Conservation (phyloP, 1,284 basidiomycete genomes). For the Chalciporus sp. region DNA sequence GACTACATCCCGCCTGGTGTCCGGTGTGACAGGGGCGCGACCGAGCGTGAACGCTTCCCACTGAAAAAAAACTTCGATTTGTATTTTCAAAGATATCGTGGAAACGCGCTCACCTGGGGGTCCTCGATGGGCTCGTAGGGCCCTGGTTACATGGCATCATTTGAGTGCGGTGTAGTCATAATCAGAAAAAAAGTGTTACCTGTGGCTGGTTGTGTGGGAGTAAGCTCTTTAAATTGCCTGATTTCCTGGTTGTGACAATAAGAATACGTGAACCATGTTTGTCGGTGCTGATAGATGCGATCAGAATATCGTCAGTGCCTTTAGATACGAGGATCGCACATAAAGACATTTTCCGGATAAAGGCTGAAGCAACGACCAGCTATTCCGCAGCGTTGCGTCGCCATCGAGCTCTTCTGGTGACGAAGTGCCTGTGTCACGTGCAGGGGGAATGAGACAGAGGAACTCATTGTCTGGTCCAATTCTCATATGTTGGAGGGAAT, state of each 20-base stretch:
- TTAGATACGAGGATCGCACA: conserved; percentile 50
- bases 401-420: conserved; percentile 54
- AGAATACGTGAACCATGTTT: conserved; percentile 95
- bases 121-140: conserved; percentile 80
- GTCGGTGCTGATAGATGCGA: conserved; percentile 58
- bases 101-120: conserved; percentile 58
- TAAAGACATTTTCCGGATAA: conserved; percentile 78
- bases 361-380: conserved; percentile 79
- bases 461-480: conserved; percentile 68
- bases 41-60: conserved; percentile 84
- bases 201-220: conserved; percentile 59
- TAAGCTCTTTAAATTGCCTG: conserved; percentile 83
- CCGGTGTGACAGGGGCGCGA: conserved; percentile 60
- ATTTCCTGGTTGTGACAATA: conserved; percentile 92
- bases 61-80: conserved; percentile 40
- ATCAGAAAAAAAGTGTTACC: conserved; percentile 43
- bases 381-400: conserved; percentile 66
- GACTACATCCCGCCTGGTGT: conserved; percentile 65
- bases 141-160: conserved; percentile 42
- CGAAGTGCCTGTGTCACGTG: conserved; percentile 49
- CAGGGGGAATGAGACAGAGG: conserved; percentile 73
- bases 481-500: conserved; percentile 69
- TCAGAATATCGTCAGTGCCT: conserved; percentile 18
- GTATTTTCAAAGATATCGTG: conserved; percentile 20
- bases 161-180: conserved; percentile 23